phyloP scores from a whole-genome alignment of 1,139 yeast genomes.

The Yamadazyma friedrichii region DNA sequence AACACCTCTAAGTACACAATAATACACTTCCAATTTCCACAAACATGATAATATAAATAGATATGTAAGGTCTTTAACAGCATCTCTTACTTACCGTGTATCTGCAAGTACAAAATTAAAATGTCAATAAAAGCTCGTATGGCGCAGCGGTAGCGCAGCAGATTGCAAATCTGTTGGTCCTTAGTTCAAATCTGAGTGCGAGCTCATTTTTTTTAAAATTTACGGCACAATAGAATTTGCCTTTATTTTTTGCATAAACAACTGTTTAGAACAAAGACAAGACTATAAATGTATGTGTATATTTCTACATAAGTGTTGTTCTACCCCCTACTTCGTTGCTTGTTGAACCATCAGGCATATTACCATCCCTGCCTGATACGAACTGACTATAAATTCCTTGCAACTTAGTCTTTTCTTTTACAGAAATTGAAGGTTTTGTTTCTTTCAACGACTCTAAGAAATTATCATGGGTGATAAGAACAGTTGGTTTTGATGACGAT shows the following conservation, averaged over 20 bases:
- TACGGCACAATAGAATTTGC: too few species aligned
- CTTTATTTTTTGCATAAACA: background rate
- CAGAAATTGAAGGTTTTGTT: slow-evolving; percentile 85
- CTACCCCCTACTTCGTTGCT: slow-evolving; percentile 86
- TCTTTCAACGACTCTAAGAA: slow-evolving; percentile 65
- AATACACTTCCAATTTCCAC: too few species aligned
- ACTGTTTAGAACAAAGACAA: too few species aligned
- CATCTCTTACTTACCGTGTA: too few species aligned
- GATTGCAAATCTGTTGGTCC: slow-evolving; percentile 58
- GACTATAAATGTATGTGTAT: too few species aligned
- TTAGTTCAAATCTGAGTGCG: slow-evolving; percentile 45
- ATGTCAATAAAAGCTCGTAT: slow-evolving; percentile 7
- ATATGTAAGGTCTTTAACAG: too few species aligned
- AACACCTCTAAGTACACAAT: too few species aligned
- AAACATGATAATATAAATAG: too few species aligned
- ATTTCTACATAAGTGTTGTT: slow-evolving; percentile 59
- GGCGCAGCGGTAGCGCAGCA: slow-evolving; percentile 57
- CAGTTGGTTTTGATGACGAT: slow-evolving; percentile 2
- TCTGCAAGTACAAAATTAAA: background rate
- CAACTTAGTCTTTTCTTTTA: slow-evolving; percentile 65
- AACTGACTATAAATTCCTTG: slow-evolving; percentile 68
- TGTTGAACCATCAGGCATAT: slow-evolving; percentile 84
- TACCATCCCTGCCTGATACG: slow-evolving; percentile 78
- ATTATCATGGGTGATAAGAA: slow-evolving; percentile 49
- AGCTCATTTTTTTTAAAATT: slow-evolving; percentile 7